Percentiles rank a stretch among this genome's conserved stretches.
Evolutionary conservation across 768 basidiomycete species (phyloP).

Genomic region (Phylloporus sp.): DNA sequence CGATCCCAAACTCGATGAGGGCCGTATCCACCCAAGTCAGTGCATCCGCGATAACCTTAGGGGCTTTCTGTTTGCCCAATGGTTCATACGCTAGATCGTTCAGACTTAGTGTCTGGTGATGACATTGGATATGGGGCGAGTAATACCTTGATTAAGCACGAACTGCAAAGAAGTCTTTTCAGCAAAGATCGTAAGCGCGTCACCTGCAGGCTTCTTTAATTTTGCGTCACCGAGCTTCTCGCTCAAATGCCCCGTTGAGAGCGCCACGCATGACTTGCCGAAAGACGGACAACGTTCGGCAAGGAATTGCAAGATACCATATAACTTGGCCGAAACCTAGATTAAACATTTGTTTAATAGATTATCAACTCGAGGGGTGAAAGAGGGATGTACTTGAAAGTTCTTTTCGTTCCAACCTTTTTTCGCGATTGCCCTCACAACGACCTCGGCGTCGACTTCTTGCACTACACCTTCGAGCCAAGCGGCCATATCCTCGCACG

Average conservation of each 20-base stretch:
- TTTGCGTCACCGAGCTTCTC: slow-evolving; percentile 98
- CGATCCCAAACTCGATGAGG: slow-evolving; percentile 86
- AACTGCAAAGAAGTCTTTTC: slow-evolving; percentile 95
- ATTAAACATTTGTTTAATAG: slow-evolving; percentile 7
- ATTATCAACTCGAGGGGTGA: neutral
- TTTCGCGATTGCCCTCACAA: slow-evolving; percentile 84
- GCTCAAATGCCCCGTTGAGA: slow-evolving; percentile 75
- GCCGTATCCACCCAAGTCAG: slow-evolving; percentile 84
- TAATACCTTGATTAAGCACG: slow-evolving; percentile 83
- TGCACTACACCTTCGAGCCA: slow-evolving; percentile 76
- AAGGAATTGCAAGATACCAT: slow-evolving; percentile 67
- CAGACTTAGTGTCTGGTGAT: slow-evolving; percentile 15
- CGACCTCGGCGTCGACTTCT: slow-evolving; percentile 78
- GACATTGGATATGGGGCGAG: slow-evolving; percentile 2
- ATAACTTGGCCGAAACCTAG: slow-evolving; percentile 89
- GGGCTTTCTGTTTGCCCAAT: slow-evolving; percentile 91
- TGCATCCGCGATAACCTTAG: slow-evolving; percentile 92
- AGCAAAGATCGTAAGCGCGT: slow-evolving; percentile 75
- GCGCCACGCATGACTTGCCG: slow-evolving; percentile 77
- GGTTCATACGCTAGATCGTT: slow-evolving; percentile 78
- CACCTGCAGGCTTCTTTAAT: slow-evolving; percentile 93
- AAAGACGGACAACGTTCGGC: slow-evolving; percentile 81
- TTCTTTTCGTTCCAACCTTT: slow-evolving; percentile 99
- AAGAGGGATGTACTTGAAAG: slow-evolving; percentile 66
- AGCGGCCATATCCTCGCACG: slow-evolving; percentile 75